These are phyloP conservation scores for Chlorella vulgaris DNA, from an alignment of 139 green algal species.

Conservation along the genomic window DNA sequence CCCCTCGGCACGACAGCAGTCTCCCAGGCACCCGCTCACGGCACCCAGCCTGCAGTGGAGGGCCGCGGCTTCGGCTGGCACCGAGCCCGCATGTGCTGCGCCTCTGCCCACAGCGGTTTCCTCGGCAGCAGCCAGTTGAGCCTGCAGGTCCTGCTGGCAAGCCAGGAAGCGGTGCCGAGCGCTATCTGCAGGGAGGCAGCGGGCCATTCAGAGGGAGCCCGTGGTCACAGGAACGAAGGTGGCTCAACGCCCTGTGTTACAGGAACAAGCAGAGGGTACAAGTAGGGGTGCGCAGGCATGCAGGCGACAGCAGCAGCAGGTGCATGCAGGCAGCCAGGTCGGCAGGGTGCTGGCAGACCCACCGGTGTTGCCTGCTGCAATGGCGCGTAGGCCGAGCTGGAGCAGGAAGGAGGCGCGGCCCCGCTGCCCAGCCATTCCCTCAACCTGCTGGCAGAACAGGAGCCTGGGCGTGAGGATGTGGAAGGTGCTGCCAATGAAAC, in stretches of 20 bases:
- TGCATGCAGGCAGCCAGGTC: not conserved
- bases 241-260: not conserved
- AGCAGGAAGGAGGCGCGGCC: constrained; percentile 37
- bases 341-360: not conserved
- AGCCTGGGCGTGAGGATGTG: no score
- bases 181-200: constrained; percentile 5
- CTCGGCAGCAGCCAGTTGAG: not conserved
- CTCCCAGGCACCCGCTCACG: constrained; percentile 44
- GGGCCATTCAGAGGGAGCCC: no score
- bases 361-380: constrained; percentile 37
- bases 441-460: constrained; percentile 2
- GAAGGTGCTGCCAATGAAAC: no score
- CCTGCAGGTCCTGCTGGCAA: constrained; percentile 16
- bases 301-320: no score
- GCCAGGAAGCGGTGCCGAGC: constrained; percentile 17
- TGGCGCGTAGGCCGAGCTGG: constrained; percentile 40
- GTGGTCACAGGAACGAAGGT: not conserved
- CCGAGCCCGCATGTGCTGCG: not conserved
- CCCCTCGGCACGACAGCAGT: constrained; percentile 34
- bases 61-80: not conserved
- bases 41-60: constrained; percentile 21
- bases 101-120: not conserved
- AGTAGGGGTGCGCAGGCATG: no score
- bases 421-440: constrained; percentile 6
- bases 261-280: not conserved